Percentiles rank a stretch among this genome's conserved stretches.
Conservation (phyloP, 495 filamentous ascomycete genomes). For the Neurospora sp. region DNA sequence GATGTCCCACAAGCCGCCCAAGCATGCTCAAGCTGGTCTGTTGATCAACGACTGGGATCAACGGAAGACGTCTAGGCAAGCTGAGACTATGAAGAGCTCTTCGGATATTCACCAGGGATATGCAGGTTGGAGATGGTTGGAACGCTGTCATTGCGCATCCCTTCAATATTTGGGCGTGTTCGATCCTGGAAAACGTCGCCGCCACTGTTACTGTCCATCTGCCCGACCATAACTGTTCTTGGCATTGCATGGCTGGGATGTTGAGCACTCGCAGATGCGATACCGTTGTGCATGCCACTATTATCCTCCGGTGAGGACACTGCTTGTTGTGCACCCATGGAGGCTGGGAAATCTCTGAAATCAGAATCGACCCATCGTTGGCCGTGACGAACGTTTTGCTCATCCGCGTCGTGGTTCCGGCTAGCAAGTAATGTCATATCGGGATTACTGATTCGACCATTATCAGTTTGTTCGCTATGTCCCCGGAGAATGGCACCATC, state of each 20-base stretch:
- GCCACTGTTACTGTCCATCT: not conserved
- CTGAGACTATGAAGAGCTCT: conserved; percentile 11
- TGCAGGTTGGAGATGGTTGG: conserved; percentile 35
- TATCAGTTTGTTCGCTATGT: not conserved
- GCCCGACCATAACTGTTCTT: not conserved
- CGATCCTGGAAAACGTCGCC: not conserved
- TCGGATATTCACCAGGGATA: conserved; percentile 49
- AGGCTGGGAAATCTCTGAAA: not conserved
- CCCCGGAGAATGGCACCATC: not conserved
- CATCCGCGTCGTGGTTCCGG: not conserved
- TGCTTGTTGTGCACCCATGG: not conserved
- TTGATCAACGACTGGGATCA: not conserved
- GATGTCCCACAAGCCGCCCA: not conserved
- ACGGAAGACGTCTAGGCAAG: not conserved
- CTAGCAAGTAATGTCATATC: not conserved
- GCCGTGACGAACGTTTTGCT: not conserved
- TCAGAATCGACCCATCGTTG: not conserved
- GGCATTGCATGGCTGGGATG: not conserved
- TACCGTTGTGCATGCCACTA: not conserved
- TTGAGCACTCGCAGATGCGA: not conserved
- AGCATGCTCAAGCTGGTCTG: not conserved
- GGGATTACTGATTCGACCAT: not conserved
- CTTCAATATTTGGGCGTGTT: conserved; percentile 6
- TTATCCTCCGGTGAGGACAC: not conserved
- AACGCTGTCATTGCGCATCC: conserved; percentile 16